Conservation (phyloP, 495 filamentous ascomycete species). For the Penicillium lividum region DNA sequence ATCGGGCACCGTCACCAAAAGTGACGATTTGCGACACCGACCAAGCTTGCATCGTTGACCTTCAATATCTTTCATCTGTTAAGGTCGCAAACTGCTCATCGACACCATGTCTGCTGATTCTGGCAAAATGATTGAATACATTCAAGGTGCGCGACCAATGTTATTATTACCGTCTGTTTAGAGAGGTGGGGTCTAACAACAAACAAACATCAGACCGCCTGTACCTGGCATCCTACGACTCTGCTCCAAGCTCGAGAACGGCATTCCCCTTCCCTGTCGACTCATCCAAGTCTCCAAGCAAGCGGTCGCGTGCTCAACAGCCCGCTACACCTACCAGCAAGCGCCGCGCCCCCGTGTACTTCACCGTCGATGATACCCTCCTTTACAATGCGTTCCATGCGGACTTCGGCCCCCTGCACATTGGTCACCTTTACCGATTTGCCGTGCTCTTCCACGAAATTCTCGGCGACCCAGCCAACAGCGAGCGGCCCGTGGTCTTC, state of each 20-base stretch:
- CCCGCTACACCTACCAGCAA: constrained; percentile 54
- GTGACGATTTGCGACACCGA: constrained; percentile 7
- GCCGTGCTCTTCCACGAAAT: constrained; percentile 94
- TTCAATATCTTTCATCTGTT: constrained; percentile 11
- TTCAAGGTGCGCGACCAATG: constrained; percentile 57
- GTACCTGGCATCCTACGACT: constrained; percentile 90
- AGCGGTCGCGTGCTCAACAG: constrained; percentile 68
- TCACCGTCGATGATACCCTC: constrained; percentile 88
- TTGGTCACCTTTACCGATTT: constrained; percentile 95
- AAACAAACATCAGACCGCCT: constrained; percentile 68
- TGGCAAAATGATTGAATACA: constrained; percentile 75
- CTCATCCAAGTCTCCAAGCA: constrained; percentile 66
- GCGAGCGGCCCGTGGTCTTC: constrained; percentile 84
- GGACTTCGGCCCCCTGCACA: constrained; percentile 96
- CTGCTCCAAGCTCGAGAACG: constrained; percentile 74
- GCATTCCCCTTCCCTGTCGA: constrained; percentile 80
- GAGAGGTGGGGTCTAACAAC: constrained; percentile 16
- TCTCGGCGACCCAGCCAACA: constrained; percentile 80
- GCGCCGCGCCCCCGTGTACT: constrained; percentile 76
- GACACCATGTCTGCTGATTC: constrained; percentile 39
- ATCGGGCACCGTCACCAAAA: constrained; percentile 9
- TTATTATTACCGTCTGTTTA: not conserved
- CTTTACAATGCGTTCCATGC: constrained; percentile 98
- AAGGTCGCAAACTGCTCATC: constrained; percentile 9
- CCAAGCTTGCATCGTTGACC: constrained; percentile 11